A percentile compares a stretch with the other conserved stretches of the same genome.
phyloP scores from a whole-genome alignment of 345 rosid species.

The Gossypium longicalyx region DNA sequence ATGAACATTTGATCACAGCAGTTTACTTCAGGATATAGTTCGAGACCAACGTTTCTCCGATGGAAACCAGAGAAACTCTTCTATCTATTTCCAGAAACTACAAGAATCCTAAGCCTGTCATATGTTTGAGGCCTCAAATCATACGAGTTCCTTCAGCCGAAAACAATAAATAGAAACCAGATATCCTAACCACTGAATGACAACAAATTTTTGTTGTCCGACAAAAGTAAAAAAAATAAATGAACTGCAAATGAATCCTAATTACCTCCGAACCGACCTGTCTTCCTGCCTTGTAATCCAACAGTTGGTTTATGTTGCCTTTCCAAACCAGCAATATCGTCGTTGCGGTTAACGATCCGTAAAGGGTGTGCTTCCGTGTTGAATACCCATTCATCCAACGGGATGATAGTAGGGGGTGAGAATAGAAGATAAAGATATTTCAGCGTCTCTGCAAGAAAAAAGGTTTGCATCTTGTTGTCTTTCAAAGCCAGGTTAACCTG shows the following conservation, averaged over 20 bases:
- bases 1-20: too few species aligned
- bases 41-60: too few species aligned
- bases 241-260: background rate
- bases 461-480: constrained; percentile 98
- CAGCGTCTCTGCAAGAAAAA: constrained; percentile 93
- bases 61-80: too few species aligned
- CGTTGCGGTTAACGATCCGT: constrained; percentile 40
- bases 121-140: too few species aligned
- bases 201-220: too few species aligned
- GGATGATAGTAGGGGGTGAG: constrained; percentile 74
- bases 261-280: background rate
- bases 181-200: too few species aligned
- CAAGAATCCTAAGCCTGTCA: too few species aligned
- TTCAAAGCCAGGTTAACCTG: constrained; percentile 80
- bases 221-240: background rate
- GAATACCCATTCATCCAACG: constrained; percentile 95
- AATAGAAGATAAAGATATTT: constrained; percentile 87
- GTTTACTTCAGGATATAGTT: too few species aligned
- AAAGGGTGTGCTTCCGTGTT: constrained; percentile 97
- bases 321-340: background rate
- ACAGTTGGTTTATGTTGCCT: background rate
- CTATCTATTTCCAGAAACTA: too few species aligned
- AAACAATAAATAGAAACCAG: too few species aligned
- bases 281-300: constrained; percentile 4
- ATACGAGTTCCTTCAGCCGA: too few species aligned